Evolutionary conservation across 768 basidiomycete species (phyloP).

Genomic region (Mycena filopes): DNA sequence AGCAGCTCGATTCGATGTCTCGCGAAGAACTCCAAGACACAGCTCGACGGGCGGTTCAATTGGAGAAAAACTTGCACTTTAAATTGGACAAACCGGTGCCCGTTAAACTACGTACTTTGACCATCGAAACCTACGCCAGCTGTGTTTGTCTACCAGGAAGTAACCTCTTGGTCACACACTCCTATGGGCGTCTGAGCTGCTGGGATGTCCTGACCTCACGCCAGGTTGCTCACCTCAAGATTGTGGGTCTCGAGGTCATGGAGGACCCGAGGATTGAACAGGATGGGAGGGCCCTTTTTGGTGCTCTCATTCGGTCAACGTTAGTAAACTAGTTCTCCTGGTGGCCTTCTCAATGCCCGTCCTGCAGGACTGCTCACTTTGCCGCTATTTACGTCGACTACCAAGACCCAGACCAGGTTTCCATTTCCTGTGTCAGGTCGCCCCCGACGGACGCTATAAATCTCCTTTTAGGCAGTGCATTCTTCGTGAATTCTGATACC

Average conservation of each 20-base stretch:
- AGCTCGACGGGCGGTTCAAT: not conserved
- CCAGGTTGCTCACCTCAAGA: not conserved
- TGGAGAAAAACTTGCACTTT: not conserved
- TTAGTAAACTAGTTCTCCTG: not conserved
- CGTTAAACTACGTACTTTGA: not conserved
- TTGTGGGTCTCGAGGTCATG: not conserved
- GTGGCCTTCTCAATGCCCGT: too few relatives aligned
- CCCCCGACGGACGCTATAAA: too few relatives aligned
- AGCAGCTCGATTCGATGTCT: not conserved
- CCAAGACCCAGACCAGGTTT: not conserved
- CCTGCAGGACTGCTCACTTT: not conserved
- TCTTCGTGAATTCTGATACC: not conserved
- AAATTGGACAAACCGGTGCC: not conserved
- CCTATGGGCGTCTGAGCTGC: not conserved
- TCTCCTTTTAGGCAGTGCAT: not conserved
- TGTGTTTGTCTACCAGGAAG: not conserved
- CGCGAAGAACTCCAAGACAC: not conserved
- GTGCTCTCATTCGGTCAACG: not conserved
- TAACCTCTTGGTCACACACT: not conserved
- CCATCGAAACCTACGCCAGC: too few relatives aligned
- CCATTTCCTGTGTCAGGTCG: not conserved
- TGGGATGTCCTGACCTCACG: slow-evolving; percentile 1
- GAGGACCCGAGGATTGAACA: not conserved
- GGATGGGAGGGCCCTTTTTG: not conserved
- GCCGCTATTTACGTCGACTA: slow-evolving; percentile 1